Evolutionary conservation across 768 basidiomycete species (phyloP).

Genomic region (Trametes gibbosa): DNA sequence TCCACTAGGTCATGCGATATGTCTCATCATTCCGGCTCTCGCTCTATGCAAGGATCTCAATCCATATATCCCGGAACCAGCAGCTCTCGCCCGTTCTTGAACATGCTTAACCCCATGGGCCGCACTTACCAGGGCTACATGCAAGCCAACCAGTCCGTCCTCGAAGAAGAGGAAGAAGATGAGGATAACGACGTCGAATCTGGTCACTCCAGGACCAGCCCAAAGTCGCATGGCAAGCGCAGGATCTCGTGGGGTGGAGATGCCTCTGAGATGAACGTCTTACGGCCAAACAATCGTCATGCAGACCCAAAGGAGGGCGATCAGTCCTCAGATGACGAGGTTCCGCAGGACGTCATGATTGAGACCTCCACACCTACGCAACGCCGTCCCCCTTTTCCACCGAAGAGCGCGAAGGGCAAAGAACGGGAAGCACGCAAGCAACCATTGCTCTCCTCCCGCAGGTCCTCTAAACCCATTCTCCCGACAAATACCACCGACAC

Average conservation of each 20-base stretch:
- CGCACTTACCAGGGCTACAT: constrained; percentile 72
- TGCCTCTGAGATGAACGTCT: constrained; percentile 51
- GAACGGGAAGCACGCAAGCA: constrained; percentile 37
- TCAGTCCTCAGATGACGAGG: constrained; percentile 78
- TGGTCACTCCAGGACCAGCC: constrained; percentile 45
- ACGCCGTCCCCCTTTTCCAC: constrained; percentile 25
- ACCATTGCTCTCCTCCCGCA: constrained; percentile 43
- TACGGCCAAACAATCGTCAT: constrained; percentile 71
- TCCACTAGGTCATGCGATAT: constrained; percentile 5
- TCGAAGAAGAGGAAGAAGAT: constrained; percentile 69
- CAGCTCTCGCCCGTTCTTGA: constrained; percentile 73
- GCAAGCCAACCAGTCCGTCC: constrained; percentile 66
- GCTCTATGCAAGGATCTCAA: constrained; percentile 32
- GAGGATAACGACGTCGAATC: constrained; percentile 58
- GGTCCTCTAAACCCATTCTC: constrained; percentile 35
- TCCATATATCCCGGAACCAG: constrained; percentile 43
- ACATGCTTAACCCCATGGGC: constrained; percentile 79
- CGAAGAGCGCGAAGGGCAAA: constrained; percentile 33
- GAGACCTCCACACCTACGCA: constrained; percentile 54
- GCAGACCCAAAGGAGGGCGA: constrained; percentile 59
- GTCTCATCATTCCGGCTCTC: constrained; percentile 22
- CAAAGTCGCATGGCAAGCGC: constrained; percentile 44
- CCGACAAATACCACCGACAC: constrained; percentile 33
- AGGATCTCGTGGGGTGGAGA: constrained; percentile 58
- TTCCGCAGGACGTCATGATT: constrained; percentile 83